Base-by-base conservation (phyloP, 805 yeast species). In the Clavispora carvajalis region DNA sequence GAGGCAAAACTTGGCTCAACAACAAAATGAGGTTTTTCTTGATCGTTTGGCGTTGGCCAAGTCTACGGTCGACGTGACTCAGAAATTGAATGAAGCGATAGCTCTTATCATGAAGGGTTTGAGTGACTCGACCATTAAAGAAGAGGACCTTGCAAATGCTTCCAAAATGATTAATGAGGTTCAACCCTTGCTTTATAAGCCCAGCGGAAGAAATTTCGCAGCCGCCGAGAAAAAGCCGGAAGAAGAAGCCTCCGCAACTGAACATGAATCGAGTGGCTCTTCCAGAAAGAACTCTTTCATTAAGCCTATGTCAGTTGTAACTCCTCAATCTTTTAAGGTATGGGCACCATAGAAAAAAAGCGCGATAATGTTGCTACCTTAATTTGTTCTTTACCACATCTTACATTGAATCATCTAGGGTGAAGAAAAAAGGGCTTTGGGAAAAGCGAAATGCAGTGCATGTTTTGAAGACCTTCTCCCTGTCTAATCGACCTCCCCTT, bases 41-140 rank as follows among this genome's bases (percentile, higher is more conserved):
- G 88, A 84, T 49, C 66, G 88, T 42, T 56, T 85, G 25, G 72
- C 85, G n/a, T 69, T 85, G 48, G 72, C 82, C 33, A 80, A 79
- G 53, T 69, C 79, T 13, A 75, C 87, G 1, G 63, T 71, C 15
- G 52, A 66, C 2, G 67, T 82, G 4, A 62, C 78, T 34, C 57
- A 67, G 29, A 82, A 76, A 51, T 56, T 80, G 34, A 57, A 59
- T 34, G 67, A 65, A 26, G 64, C 63, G 3, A 51, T 67, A 29
- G 38, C 49, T 3, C 36, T 52, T 17, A 39, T 45, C 28, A 35
- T 34, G 37, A 41, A 45, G 29, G 43, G 24, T 24, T 38, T 16
- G 52, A 38, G 36, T 10, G 41, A 36, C 25, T 37, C 33, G 33
- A 18, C 12, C 46, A 6, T 39, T 41, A 15, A 25, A 54, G n/a